Evolutionary conservation across 192 early-diverging fungal genomes (phyloP), one percentile per base, ranked within the genome.

Genomic region (Jimgerdemannia lactiflua): DNA sequence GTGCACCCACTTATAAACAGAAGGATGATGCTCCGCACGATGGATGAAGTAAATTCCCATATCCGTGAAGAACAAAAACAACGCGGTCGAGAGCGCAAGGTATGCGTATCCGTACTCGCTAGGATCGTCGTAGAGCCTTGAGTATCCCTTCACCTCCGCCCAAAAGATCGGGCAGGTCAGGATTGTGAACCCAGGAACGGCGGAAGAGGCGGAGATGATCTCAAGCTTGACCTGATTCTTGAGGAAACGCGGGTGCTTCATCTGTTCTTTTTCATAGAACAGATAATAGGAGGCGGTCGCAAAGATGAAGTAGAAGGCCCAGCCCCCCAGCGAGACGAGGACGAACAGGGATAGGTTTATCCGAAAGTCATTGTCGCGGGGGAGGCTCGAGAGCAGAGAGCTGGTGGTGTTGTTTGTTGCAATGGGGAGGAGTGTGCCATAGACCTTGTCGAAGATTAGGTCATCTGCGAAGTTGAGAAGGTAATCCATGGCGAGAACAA

Each of bases 1-100:
- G 89, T 99, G 98, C 65, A 97, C 83, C 81, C 89, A 88, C 77
- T 92, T 92, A 78, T 99, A 99, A 64, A 99, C 77, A 49, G 83
- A 70, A 65, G 96, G 98, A 75, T 97, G 94, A 79, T 99, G 96
- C 78, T 95, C 88, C 72, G 86, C 88, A 19, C 98, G 94, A 82
- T 99, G 98, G 70, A 97, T 91, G 96, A 96, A 99, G 84, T 99
- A 99, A 72, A 99, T 95, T 70, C 92, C 86, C 80, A 90, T 94
- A 75, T 99, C 98, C 17, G 96, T 98, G 71, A 98, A 97, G 79
- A 95, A 73, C 72, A 99, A 88, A 82, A 98, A 99, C 77, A 80
- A 68, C 40, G 86, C 71, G 11, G 94, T 75, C 65, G 91, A 92
- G 3, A 92, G 18, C 3, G 90, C 67, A 64, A 94, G 75, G 77